Conservation (phyloP, 305 asterid species). For the Plantago coronopus region DNA sequence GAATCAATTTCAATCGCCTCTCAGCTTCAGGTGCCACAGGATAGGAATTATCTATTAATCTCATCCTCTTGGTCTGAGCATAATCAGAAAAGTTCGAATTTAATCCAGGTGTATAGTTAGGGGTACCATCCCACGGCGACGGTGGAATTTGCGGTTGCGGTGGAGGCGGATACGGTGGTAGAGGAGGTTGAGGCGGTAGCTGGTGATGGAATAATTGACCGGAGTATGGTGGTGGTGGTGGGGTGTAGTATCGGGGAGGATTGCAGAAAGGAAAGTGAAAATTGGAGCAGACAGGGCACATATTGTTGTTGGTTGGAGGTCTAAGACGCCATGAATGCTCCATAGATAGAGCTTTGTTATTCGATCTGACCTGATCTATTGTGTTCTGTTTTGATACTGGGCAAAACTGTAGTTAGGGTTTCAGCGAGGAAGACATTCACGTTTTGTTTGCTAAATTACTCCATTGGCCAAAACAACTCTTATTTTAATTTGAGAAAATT, state of each 20-base stretch:
- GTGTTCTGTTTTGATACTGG: no score
- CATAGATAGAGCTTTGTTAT: conserved; percentile 27
- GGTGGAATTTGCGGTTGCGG: conserved; percentile 32
- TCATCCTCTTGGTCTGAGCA: conserved; percentile 50
- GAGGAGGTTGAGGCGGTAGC: conserved; percentile 30
- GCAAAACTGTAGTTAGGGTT: no score
- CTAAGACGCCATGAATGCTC: conserved; percentile 69
- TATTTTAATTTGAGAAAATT: no score
- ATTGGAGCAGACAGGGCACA: conserved; percentile 70
- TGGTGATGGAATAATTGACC: conserved; percentile 46
- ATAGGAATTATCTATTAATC: conserved; percentile 33
- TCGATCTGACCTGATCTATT: no score
- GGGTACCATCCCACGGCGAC: conserved; percentile 38
- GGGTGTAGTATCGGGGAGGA: conserved; percentile 38
- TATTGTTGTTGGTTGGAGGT: conserved; percentile 34
- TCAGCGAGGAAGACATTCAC: no score
- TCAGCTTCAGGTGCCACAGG: conserved; percentile 11
- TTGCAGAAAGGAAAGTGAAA: conserved; percentile 88
- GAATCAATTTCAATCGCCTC: conserved; percentile 73
- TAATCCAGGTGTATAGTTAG: conserved; percentile 33
- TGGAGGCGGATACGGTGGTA: conserved; percentile 28
- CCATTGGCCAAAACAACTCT: no score
- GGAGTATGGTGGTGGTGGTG: conserved; percentile 35
- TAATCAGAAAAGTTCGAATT: conserved; percentile 28
- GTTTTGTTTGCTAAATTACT: no score